These are phyloP conservation scores for Phytophthora hybrid DNA, from an alignment of 352 stramenopile genomes.

Conservation along the genomic window DNA sequence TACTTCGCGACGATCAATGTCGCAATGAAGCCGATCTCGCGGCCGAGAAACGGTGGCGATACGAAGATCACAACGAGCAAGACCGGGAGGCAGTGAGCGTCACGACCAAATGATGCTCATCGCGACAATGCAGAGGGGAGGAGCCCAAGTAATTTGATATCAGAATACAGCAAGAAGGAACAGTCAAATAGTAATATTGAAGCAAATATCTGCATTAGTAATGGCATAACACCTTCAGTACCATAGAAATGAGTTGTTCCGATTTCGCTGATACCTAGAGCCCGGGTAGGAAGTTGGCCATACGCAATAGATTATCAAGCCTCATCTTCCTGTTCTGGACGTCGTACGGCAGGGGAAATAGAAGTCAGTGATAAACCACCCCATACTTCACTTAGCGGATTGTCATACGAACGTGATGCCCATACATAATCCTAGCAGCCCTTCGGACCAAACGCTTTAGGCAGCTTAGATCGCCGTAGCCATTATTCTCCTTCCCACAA, in stretches of 20 bases:
- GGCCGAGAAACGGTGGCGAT: neutral
- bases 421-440: neutral
- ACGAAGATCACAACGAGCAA: neutral
- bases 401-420: neutral
- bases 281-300: neutral
- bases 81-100: neutral
- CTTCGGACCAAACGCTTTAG: neutral
- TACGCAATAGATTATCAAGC: neutral
- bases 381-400: slow-evolving; percentile 4
- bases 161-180: no score
- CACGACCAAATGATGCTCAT: slow-evolving; percentile 8
- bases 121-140: neutral
- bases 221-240: neutral
- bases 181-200: neutral
- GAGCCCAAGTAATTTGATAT: neutral
- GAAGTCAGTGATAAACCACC: neutral
- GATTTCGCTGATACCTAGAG: slow-evolving; percentile 7
- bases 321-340: neutral
- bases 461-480: neutral
- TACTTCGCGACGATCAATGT: neutral
- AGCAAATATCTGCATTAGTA: neutral
- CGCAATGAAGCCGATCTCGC: neutral
- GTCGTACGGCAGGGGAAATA: neutral
- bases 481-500: neutral
- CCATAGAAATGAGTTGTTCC: slow-evolving; percentile 9